Evolutionary conservation across 2,329 filamentous ascomycete species (phyloP), one percentile per base, ranked within the genome.

Genomic region (Cladosporium sphaerospermum): DNA sequence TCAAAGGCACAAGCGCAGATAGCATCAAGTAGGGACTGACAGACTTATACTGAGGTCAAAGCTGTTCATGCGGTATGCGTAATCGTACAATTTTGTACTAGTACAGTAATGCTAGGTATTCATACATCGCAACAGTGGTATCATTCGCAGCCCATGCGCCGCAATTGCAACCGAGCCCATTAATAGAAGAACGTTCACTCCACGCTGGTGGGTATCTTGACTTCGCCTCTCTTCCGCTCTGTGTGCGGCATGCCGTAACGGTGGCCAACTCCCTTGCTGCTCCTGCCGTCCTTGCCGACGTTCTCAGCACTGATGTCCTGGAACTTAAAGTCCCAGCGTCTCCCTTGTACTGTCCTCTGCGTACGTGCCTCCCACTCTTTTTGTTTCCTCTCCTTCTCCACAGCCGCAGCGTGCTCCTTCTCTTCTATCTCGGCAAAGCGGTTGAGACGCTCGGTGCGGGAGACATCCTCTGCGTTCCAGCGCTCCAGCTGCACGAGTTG

Each of bases 141-240:
- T 51, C 48, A 32, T 51, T 44, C 41, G 36, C 36, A 14, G 36
- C 36, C n/a, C 11, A 14, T 31, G 42, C 37, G 39, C 39, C 47
- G 37, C 39, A 28, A 51, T 51, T 40, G 39, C 48, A 51, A 31
- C 32, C 48, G 16, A 10, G 23, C 7, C 41, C 44, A 40, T 44
- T 51, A 51, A 51, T 43, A 44, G 32, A 51, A 44, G 33, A 43
- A 44, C 34, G 14, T 52, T 58, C 52, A 69, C 59, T 79, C 76
- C 45, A 84, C 81, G 57, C 72, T 75, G 18, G 76, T 82, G 10
- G 82, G 81, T 57, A 85, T 83, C 74, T 85, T 85, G 61, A 83
- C 71, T 57, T 75, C 70, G 19, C 81, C 82, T 69, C 78, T 79
- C 75, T 84, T 84, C 56, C 82, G 72, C 57, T 84, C 82, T 62